Base-by-base conservation (phyloP, 139 green algal genomes). In the Coelastrella sp. region DNA sequence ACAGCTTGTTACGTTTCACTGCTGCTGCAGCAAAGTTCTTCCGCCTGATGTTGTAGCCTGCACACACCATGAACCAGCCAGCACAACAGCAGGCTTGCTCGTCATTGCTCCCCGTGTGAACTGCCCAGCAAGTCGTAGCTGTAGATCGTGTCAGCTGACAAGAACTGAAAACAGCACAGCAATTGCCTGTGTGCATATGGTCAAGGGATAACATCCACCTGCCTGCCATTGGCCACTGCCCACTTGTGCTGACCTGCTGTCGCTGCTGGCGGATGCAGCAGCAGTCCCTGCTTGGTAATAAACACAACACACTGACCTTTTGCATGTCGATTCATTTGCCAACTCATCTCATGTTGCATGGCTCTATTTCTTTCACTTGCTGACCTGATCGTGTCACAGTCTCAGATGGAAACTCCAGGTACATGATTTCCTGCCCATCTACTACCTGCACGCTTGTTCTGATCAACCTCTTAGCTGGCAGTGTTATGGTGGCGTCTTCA, bases 21-120 rank as follows among this genome's bases (percentile, higher is more conserved):
- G 90, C 89, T 9, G 90, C 95, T 27, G 95, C 95, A 0, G 91
- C 95, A 86, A 95, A 94, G 82, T 97, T 96, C 57, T 92, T 93
- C 6, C 95, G 89, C 35, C 82, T 91, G 76, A 97, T 93, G 75
- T 96, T 90, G 92, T 97, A 97, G 14, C 95, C 95, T 76, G 19
- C 19, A 25, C 35, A 76, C 17, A 73, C 87, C n/a, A 10, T 11
- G 7, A 76, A 76, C 12, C 15, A 70, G 14, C 14, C 63, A 70
- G 63, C 63, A 70, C 63, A 6, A 70, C 63, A 49, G 35, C 35
- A 49, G 35, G 35, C 35, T 49, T 49, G 35, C 35, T 5, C 35
- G 35, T 3, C 35, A 49, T 49, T 49, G 35, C 35, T 49, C 35
- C 35, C 35, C 35, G 35, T 49, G 35, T 49, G 35, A 49, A 49